Conservation (phyloP, 2,329 filamentous ascomycete species). For the Colletotrichum viniferum region DNA sequence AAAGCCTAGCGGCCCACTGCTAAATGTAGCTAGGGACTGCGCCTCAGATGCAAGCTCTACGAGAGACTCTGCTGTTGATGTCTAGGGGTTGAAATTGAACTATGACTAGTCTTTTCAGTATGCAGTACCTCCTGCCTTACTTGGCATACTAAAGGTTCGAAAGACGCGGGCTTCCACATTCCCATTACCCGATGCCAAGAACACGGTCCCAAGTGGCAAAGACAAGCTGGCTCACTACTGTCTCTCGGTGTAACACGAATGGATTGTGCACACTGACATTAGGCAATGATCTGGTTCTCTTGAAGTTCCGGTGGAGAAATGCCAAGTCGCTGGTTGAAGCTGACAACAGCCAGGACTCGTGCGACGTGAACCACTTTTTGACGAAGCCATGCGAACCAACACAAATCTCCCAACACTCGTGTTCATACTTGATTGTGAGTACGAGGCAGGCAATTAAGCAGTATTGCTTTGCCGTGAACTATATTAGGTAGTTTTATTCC, state of each 20-base stretch:
- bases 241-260: background rate
- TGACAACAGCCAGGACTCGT: background rate
- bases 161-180: background rate
- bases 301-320: background rate
- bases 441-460: background rate
- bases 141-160: background rate
- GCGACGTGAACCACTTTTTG: background rate
- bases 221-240: background rate
- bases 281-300: background rate
- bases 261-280: background rate
- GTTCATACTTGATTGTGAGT: background rate
- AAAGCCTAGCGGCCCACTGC: background rate
- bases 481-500: accelerated
- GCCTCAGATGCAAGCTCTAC: background rate
- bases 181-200: background rate
- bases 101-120: background rate
- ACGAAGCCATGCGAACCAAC: background rate
- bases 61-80: background rate
- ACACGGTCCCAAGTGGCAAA: background rate
- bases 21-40: background rate
- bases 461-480: background rate
- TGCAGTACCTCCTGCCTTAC: background rate
- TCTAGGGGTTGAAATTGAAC: background rate
- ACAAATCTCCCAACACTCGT: background rate
- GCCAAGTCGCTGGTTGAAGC: background rate